Percentiles rank a stretch among this genome's conserved stretches.
Conservation (phyloP, 2,329 filamentous ascomycete genomes). For the Aspergillus floridensis region DNA sequence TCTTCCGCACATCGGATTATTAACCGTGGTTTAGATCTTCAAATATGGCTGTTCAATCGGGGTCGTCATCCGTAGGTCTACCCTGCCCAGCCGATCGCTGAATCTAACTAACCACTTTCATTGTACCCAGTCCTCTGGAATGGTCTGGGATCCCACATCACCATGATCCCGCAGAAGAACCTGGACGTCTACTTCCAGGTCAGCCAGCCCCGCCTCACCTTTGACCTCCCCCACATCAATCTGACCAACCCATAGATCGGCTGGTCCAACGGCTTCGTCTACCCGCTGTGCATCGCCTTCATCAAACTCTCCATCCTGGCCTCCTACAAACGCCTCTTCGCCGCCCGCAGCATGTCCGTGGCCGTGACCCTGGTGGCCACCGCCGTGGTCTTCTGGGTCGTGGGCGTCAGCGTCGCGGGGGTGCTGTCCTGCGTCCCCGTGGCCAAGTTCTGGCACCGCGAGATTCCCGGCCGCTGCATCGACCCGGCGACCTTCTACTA, state of each 20-base stretch:
- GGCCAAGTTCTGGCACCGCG: conserved; percentile 27
- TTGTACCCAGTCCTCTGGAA: conserved; percentile 23
- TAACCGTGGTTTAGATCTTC: conserved; percentile 19
- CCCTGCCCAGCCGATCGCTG: no score
- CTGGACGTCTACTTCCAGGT: conserved; percentile 26
- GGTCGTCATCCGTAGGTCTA: conserved; percentile 24
- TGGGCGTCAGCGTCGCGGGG: not conserved
- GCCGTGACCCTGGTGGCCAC: not conserved
- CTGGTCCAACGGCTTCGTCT: conserved; percentile 30
- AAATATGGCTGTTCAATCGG: conserved; percentile 32
- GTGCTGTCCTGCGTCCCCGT: not conserved
- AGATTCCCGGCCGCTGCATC: conserved; percentile 26
- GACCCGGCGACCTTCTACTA: conserved; percentile 27
- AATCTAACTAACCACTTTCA: not conserved
- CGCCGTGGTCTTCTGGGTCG: not conserved
- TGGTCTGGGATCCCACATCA: conserved; percentile 29
- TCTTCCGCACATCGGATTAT: not conserved
- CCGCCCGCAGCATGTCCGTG: not conserved
- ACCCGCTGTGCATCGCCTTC: conserved; percentile 12
- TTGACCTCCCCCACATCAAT: not conserved
- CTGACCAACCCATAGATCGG: conserved; percentile 21
- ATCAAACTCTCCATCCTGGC: conserved; percentile 5
- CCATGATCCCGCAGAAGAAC: conserved; percentile 25
- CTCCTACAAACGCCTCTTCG: not conserved
- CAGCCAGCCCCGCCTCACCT: not conserved